Evolutionary conservation across 1,284 basidiomycete genomes (phyloP).

Genomic region (Melampsora larici-populina): DNA sequence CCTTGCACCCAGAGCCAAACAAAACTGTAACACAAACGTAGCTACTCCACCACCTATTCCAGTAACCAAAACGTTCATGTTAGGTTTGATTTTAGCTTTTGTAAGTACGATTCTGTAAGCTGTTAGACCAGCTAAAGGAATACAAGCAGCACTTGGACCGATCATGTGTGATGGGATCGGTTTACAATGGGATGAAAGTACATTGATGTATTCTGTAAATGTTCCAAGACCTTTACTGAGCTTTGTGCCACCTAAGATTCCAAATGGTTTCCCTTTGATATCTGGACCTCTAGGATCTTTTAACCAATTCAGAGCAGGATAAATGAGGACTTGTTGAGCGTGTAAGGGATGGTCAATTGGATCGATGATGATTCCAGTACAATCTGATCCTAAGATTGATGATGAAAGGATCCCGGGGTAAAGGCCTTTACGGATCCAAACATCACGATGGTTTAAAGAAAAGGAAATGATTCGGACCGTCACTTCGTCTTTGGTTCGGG

Average conservation of each 20-base stretch:
- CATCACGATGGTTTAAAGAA: conserved; percentile 30
- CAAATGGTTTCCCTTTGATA: conserved; percentile 20
- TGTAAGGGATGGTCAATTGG: background rate
- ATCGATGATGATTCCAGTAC: conserved; percentile 6
- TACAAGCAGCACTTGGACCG: background rate
- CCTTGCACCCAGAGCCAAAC: conserved; percentile 21
- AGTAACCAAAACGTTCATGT: conserved; percentile 15
- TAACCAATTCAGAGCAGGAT: conserved; percentile 33
- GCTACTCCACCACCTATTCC: conserved; percentile 38
- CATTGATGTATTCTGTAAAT: conserved; percentile 21
- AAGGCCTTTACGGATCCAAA: conserved; percentile 30
- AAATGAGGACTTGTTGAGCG: conserved; percentile 17
- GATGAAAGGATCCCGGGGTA: conserved; percentile 2
- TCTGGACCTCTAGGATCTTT: conserved; percentile 27
- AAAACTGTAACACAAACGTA: conserved; percentile 30
- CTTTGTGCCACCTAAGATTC: conserved; percentile 25
- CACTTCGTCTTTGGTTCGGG: background rate
- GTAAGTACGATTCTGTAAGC: conserved; percentile 23
- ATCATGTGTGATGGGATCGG: background rate
- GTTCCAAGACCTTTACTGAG: conserved; percentile 14
- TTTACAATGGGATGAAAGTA: conserved; percentile 15
- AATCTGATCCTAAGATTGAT: conserved; percentile 32
- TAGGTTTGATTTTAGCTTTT: conserved; percentile 6
- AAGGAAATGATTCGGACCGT: conserved; percentile 26
- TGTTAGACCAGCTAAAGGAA: conserved; percentile 34